These are phyloP conservation scores for Trametes pubescens DNA, from an alignment of 1,284 basidiomycete species.

Conservation along the genomic window DNA sequence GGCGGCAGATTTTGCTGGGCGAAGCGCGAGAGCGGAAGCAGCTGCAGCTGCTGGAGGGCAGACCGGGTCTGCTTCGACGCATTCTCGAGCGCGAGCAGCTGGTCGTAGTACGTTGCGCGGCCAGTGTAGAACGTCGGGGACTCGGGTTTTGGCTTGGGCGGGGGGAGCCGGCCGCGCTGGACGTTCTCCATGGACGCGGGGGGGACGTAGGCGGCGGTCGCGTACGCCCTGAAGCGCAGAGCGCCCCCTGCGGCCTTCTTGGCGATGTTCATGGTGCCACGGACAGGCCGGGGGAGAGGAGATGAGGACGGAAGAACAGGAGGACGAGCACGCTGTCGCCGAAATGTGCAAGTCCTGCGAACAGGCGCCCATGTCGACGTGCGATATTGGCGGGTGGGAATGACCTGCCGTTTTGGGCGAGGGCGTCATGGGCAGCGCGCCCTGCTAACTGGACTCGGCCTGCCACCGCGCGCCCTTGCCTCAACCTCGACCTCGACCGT, in stretches of 20 bases:
- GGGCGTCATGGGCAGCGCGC: conserved; percentile 27
- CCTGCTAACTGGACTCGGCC: background rate
- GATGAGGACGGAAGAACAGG: conserved; percentile 18
- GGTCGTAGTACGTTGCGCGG: conserved; percentile 81
- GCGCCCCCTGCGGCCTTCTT: conserved; percentile 26
- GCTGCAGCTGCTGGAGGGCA: conserved; percentile 70
- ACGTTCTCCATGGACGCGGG: conserved; percentile 42
- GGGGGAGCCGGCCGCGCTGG: conserved; percentile 35
- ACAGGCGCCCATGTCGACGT: conserved; percentile 21
- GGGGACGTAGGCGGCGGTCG: conserved; percentile 45
- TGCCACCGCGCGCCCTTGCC: conserved; percentile 9
- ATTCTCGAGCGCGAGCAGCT: conserved; percentile 72
- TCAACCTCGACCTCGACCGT: conserved; percentile 19
- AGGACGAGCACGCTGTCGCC: conserved; percentile 27
- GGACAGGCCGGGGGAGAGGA: conserved; percentile 11
- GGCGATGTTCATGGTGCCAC: conserved; percentile 33
- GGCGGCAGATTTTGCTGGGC: conserved; percentile 68
- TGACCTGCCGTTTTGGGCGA: conserved; percentile 26
- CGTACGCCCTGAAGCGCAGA: conserved; percentile 31
- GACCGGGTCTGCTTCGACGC: conserved; percentile 67
- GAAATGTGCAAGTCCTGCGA: conserved; percentile 18
- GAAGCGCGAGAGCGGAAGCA: conserved; percentile 82
- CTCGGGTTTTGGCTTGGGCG: conserved; percentile 47
- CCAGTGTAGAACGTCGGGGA: conserved; percentile 91
- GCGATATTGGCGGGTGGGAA: conserved; percentile 28